Evolutionary conservation across 306 rosid species (phyloP), one percentile per base, ranked within the genome.

Genomic region (Glycyrrhiza uralensis): DNA sequence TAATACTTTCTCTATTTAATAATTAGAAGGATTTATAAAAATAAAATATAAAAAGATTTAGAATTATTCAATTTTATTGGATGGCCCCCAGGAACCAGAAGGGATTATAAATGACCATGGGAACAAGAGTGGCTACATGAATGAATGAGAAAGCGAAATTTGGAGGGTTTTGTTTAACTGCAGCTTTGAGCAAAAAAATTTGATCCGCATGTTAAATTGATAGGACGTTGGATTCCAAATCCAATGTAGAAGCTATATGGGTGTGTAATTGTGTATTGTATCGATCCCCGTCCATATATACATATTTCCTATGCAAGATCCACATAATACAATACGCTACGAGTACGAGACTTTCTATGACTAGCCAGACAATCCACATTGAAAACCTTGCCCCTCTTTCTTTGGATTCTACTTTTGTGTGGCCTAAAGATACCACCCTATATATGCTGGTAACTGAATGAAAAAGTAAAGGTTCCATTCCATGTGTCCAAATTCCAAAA

Each of bases 141-240:
- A 78, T 41, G 75, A 71, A 71, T 71, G 77, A 32, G 67, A 70
- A 78, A 78, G 77, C 51, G 59, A 69, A n/a, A 26, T 77, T 66
- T 55, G 33, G 59, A 8, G 36, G 9, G 14, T 12, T 12, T 52
- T 28, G 56, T 54, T 69, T 42, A 19, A n/a, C n/a, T n/a, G n/a
- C 39, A 20, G 42, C 12, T 64, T 62, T 18, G 28, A 35, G 18
- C 45, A 58, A 35, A 5, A 58, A 35, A 5, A 6, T 66, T 57
- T 58, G 28, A 62, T 23, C 13, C 1, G 52, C 51, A 22, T 28
- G 57, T n/a, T 36, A 15, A 49, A 49, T 54, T 42, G 13, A 1
- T 9, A 13, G 24, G 35, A 35, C 44, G 51, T 18, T 23, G 51
- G 49, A 23, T 69, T 69, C 39, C 47, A 69, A 20, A n/a, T n/a